Percentiles rank a stretch among this genome's conserved stretches.
Conservation (phyloP, 139 green algal species). For the Trebouxia sp. region DNA sequence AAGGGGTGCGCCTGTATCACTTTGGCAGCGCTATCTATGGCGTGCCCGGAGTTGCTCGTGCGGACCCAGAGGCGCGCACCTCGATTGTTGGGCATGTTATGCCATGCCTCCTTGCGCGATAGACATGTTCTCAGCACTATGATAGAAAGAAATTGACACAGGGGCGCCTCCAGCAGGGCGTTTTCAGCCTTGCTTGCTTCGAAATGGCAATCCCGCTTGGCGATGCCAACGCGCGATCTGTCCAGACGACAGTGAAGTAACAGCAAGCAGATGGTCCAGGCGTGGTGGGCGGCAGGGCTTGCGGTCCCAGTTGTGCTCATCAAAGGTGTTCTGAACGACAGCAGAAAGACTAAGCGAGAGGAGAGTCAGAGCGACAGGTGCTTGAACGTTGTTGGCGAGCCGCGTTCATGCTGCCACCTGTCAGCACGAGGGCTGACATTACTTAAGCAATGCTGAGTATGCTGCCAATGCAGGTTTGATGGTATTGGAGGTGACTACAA, state of each 20-base stretch:
- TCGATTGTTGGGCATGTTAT: background rate
- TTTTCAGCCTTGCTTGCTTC: no score
- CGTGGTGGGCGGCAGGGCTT: conserved; percentile 48
- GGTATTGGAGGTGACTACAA: conserved; percentile 48
- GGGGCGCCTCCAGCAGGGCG: background rate
- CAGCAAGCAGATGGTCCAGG: conserved; percentile 27
- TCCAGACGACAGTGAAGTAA: no score
- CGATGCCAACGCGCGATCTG: no score
- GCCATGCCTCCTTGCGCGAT: background rate
- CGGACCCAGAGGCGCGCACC: conserved; percentile 2
- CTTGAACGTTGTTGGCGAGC: background rate
- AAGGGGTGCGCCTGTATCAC: background rate
- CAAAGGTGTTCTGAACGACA: conserved; percentile 19
- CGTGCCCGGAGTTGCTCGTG: background rate
- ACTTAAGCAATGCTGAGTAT: no score
- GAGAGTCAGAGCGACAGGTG: background rate
- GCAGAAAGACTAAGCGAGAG: conserved; percentile 20
- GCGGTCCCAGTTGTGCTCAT: conserved; percentile 41
- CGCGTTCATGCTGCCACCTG: no score
- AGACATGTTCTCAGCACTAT: background rate
- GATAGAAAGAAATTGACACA: background rate
- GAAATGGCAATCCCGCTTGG: no score
- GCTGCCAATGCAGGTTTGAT: conserved; percentile 33
- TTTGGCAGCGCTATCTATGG: background rate
- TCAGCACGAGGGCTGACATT: no score